Percentiles rank a stretch among this genome's conserved stretches.
phyloP scores from a whole-genome alignment of 306 rosid genomes.

The Sophora flavescens region DNA sequence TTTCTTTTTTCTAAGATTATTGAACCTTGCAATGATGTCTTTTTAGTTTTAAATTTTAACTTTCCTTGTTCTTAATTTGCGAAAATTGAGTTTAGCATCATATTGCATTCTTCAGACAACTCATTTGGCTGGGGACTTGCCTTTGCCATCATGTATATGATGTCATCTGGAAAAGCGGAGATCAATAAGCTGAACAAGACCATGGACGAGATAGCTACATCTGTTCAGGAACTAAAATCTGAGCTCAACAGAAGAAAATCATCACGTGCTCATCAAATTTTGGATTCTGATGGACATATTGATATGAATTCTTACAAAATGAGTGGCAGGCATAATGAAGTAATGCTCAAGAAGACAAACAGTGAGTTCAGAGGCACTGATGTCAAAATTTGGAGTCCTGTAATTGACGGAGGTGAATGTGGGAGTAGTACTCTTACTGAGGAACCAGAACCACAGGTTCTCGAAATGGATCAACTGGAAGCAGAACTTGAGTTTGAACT shows the following conservation, averaged over 20 bases:
- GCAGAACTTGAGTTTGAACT: conserved; percentile 82
- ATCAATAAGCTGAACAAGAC: conserved; percentile 61
- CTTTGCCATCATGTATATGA: conserved; percentile 73
- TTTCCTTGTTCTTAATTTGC: neutral
- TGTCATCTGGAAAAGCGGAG: conserved; percentile 74
- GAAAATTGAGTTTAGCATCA: conserved; percentile 9
- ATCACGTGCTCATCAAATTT: conserved; percentile 32
- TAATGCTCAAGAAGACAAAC: conserved; percentile 38
- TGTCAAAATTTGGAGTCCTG: conserved; percentile 35
- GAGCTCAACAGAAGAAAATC: conserved; percentile 67
- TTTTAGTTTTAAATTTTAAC: neutral
- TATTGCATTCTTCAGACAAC: conserved; percentile 51
- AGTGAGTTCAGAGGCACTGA: conserved; percentile 29
- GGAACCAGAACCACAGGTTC: conserved; percentile 56
- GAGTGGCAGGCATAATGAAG: conserved; percentile 40
- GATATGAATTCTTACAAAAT: conserved; percentile 32
- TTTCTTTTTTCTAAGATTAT: neutral
- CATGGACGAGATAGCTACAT: conserved; percentile 63
- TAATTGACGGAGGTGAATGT: conserved; percentile 60
- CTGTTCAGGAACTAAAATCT: conserved; percentile 64
- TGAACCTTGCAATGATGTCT: neutral
- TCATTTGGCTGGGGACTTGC: conserved; percentile 74
- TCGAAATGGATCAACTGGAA: conserved; percentile 73
- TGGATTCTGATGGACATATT: conserved; percentile 43
- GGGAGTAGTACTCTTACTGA: conserved; percentile 80